phyloP scores from a whole-genome alignment of 805 yeast species.

The Kazachstania taianensis region DNA sequence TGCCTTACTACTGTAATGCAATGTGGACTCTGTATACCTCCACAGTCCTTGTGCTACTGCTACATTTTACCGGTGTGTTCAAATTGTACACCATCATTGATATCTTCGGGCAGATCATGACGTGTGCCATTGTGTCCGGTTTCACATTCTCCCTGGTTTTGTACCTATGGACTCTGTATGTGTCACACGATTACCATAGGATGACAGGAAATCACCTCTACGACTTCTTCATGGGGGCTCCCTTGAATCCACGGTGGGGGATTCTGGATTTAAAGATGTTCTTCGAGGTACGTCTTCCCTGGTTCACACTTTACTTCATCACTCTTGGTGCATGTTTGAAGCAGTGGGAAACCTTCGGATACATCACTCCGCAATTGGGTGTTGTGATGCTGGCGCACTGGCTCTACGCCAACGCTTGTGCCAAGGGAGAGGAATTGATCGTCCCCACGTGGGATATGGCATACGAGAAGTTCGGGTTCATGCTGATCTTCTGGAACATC shows the following conservation, averaged over 20 bases:
- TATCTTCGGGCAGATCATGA: slow-evolving; percentile 84
- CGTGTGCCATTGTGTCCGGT: slow-evolving; percentile 79
- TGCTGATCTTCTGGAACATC: slow-evolving; percentile 97
- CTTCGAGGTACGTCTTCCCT: slow-evolving; percentile 93
- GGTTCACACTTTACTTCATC: slow-evolving; percentile 82
- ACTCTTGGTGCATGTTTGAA: slow-evolving; percentile 63
- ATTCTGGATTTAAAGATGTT: slow-evolving; percentile 91
- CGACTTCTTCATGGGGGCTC: slow-evolving; percentile 95
- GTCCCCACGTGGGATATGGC: slow-evolving; percentile 99
- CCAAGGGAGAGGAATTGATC: slow-evolving; percentile 94
- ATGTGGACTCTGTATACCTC: slow-evolving; percentile 71
- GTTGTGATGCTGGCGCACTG: slow-evolving; percentile 78
- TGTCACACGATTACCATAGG: slow-evolving; percentile 71
- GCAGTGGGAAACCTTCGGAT: slow-evolving; percentile 77
- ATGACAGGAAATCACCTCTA: slow-evolving; percentile 87
- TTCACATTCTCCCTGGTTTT: slow-evolving; percentile 55
- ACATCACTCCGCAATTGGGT: slow-evolving; percentile 63
- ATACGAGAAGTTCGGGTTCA: slow-evolving; percentile 97
- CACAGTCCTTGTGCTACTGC: slow-evolving; percentile 42
- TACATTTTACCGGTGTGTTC: slow-evolving; percentile 71
- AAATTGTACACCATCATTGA: slow-evolving; percentile 67
- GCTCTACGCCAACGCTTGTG: slow-evolving; percentile 92
- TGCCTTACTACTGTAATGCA: slow-evolving; percentile 92
- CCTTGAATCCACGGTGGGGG: slow-evolving; percentile 91
- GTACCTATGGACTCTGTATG: slow-evolving; percentile 55